Conservation (phyloP, 257 asterid species). For the Catharanthus roseus region DNA sequence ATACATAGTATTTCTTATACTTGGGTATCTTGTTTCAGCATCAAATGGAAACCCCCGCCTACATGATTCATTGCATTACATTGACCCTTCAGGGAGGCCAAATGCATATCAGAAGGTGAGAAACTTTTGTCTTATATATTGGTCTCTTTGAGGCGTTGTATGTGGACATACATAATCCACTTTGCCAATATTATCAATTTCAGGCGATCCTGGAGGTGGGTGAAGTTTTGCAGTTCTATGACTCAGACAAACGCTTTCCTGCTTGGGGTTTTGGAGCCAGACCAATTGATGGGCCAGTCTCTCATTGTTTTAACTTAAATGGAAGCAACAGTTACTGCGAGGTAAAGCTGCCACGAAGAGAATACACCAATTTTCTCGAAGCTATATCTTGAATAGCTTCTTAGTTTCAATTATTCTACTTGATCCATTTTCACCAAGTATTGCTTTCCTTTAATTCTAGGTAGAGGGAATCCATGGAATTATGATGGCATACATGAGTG, state of each 20-base stretch:
- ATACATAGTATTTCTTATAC: conserved; percentile 17
- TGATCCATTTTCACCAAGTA: conserved; percentile 12
- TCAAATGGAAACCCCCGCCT: conserved; percentile 98
- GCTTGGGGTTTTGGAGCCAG: conserved; percentile 99
- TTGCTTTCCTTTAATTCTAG: conserved; percentile 33
- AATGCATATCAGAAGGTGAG: conserved; percentile 95
- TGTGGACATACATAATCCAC: conserved; percentile 12
- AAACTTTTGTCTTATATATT: conserved; percentile 18
- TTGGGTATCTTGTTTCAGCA: conserved; percentile 49
- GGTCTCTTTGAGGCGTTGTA: conserved; percentile 9
- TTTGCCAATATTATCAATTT: conserved; percentile 23
- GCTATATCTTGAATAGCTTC: conserved; percentile 3
- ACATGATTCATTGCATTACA: conserved; percentile 93
- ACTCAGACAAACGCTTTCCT: conserved; percentile 78
- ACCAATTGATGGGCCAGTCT: conserved; percentile 96
- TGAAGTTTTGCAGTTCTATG: conserved; percentile 86
- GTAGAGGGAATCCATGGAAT: conserved; percentile 92
- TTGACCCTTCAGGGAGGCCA: conserved; percentile 86
- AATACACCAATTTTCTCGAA: background rate
- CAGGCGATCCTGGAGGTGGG: conserved; percentile 92
- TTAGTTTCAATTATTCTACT: conserved; percentile 3
- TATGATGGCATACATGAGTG: conserved; percentile 74
- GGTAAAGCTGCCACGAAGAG: conserved; percentile 36
- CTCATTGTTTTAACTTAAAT: conserved; percentile 93
- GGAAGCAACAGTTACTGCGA: conserved; percentile 86